Percentiles rank a stretch among this genome's conserved stretches.
These are phyloP conservation scores for Parascedosporium putredinis DNA, from an alignment of 2,329 filamentous ascomycete species.

Conservation along the genomic window DNA sequence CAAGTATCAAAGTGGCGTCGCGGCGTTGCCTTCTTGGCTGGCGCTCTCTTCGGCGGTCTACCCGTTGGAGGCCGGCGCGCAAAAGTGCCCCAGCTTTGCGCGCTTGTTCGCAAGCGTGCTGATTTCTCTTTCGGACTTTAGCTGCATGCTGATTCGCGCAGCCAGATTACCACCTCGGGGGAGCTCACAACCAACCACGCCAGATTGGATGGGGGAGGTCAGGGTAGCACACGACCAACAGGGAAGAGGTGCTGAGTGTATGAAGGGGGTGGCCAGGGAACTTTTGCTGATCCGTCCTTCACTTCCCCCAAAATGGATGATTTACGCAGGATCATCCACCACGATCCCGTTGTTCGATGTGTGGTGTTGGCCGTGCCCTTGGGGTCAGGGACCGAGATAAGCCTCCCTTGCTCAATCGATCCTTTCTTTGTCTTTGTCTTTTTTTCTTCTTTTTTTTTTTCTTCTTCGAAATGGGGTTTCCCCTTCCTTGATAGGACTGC, in stretches of 20 bases:
- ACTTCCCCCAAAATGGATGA: not conserved
- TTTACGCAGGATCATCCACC: not conserved
- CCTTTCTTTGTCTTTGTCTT: too few species aligned
- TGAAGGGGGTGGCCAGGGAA: not conserved
- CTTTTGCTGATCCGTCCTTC: constrained; percentile 3
- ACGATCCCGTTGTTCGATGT: too few species aligned
- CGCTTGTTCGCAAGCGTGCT: not conserved
- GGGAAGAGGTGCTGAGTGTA: too few species aligned
- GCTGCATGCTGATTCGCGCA: not conserved
- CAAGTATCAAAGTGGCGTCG: not conserved
- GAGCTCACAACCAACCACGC: not conserved
- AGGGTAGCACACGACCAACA: too few species aligned
- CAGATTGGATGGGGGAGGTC: not conserved
- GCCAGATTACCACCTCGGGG: not conserved
- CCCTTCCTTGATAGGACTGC: too few species aligned
- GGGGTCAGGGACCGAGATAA: too few species aligned
- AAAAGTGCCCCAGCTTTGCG: not conserved
- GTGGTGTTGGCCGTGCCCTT: too few species aligned
- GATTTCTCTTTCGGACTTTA: not conserved
- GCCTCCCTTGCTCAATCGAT: too few species aligned
- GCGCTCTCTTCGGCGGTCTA: not conserved
- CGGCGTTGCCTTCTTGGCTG: constrained; percentile 2
- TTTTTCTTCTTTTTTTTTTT: not conserved
- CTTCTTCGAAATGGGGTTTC: not conserved
- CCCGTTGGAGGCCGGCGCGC: not conserved